Base-by-base conservation (phyloP, 371 early-diverging fungal species). In the Chytridium lagenaria region DNA sequence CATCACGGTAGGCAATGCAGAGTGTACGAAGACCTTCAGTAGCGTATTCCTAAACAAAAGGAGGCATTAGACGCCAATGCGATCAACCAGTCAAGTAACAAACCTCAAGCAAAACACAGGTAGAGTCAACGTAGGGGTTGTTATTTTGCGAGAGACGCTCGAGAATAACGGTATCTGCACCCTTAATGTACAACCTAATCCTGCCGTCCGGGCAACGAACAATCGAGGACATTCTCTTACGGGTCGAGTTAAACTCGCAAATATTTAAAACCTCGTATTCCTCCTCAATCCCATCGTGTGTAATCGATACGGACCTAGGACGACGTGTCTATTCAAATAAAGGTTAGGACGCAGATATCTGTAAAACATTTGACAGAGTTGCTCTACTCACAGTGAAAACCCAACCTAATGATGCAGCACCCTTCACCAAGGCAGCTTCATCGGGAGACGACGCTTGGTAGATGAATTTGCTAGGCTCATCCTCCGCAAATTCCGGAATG, bases 231-330 rank as follows among this genome's bases (percentile, higher is more conserved):
- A 98, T 97, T 74, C 98, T 88, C 82, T 98, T 98, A 67, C 98
- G 90, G n/a, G 96, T 96, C 38, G 94, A 93, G 81, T 97, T 97
- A 86, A 98, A 98, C 82, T 98, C 98, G 81, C 94, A 94, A 72
- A 97, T 90, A 72, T 94, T 95, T 40, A 98, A 82, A 28, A 98
- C 89, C 82, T 96, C 93, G 76, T 88, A 95, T 59, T 84, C 83
- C 15, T 66, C 63, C 22, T 83, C 77, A 44, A 84, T 77, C 0
- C 92, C 93, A 71, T 85, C 85, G 68, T 91, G 87, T 19, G 75
- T 78, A 59, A 95, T 78, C 1, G 75, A 70, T 15, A 84, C 84
- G 5, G 79, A 80, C 77, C 80, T 77, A 72, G 82, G 87, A 66
- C 83, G 82, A 49, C 96, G 88, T 33, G 92, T 92, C 51, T 82